Conservation (phyloP, 345 rosid species). For the Noccaea caerulescens region DNA sequence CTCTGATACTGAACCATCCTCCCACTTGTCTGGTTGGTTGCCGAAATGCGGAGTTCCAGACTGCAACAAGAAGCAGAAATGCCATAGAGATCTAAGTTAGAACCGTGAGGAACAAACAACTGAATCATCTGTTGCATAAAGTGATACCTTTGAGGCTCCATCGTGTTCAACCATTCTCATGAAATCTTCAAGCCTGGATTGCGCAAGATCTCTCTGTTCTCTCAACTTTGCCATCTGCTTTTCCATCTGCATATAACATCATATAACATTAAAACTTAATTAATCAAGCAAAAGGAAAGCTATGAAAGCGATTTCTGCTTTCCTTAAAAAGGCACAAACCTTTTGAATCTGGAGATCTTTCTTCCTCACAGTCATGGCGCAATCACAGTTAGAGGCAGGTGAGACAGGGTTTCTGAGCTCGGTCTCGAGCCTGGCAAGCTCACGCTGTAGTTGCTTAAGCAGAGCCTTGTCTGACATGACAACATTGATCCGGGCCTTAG, state of each 20-base stretch:
- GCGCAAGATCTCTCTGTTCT: slow-evolving; percentile 82
- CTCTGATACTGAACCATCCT: slow-evolving; percentile 73
- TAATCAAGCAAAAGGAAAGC: not conserved
- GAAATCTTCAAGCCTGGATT: slow-evolving; percentile 79
- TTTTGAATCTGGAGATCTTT: slow-evolving; percentile 89
- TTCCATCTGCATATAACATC: slow-evolving; percentile 69
- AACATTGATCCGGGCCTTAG: slow-evolving; percentile 92
- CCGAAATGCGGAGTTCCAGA: slow-evolving; percentile 44
- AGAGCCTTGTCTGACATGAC: slow-evolving; percentile 98
- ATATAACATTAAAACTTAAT: slow-evolving; percentile 19
- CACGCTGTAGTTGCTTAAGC: slow-evolving; percentile 90
- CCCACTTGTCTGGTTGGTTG: slow-evolving; percentile 56
- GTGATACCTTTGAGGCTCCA: slow-evolving; percentile 54
- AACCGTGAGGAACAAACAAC: not conserved
- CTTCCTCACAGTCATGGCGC: slow-evolving; percentile 66
- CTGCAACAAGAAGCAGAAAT: slow-evolving; percentile 27
- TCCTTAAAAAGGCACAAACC: slow-evolving; percentile 46
- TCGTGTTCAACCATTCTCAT: slow-evolving; percentile 62
- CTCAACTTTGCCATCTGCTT: slow-evolving; percentile 73
- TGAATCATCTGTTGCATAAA: not conserved
- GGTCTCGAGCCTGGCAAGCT: slow-evolving; percentile 85
- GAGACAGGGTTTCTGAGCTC: slow-evolving; percentile 79
- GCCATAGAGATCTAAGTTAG: slow-evolving; percentile 6
- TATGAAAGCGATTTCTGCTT: not conserved
- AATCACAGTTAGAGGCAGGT: slow-evolving; percentile 63